A percentile compares a stretch with the other conserved stretches of the same genome.
phyloP scores from a whole-genome alignment of 2,329 filamentous ascomycete species.

The Diaporthe australafricana region DNA sequence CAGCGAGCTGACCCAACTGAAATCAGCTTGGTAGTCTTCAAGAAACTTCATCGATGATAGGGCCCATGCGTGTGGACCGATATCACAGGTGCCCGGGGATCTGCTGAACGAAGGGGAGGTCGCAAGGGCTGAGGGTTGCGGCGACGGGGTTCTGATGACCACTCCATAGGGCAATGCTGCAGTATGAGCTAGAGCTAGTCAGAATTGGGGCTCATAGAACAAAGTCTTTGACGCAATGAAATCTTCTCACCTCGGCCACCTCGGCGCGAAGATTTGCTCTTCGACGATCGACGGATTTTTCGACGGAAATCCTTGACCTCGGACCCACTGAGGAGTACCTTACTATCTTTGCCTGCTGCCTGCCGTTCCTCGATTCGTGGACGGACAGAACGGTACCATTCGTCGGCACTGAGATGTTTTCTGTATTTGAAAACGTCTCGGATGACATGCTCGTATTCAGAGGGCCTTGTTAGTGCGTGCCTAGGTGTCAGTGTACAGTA shows the following conservation, averaged over 20 bases:
- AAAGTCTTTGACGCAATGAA: too few species aligned
- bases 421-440: background rate
- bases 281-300: background rate
- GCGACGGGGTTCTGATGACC: background rate
- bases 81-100: rapidly evolving
- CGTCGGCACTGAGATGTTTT: background rate
- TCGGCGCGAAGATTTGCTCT: background rate
- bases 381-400: background rate
- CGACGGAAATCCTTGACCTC: background rate
- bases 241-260: background rate
- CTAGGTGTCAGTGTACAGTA: background rate
- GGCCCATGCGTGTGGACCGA: background rate
- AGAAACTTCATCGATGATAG: too few species aligned
- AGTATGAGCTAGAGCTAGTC: background rate
- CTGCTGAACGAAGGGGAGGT: too few species aligned
- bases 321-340: background rate
- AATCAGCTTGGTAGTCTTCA: too few species aligned
- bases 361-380: background rate
- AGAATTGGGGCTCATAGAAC: background rate
- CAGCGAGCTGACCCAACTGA: background rate
- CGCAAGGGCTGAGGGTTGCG: background rate
- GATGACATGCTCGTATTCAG: background rate
- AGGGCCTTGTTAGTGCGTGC: background rate
- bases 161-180: background rate
- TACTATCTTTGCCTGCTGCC: background rate